A percentile compares a stretch with the other conserved stretches of the same genome.
phyloP scores from a whole-genome alignment of 2,329 filamentous ascomycete genomes.

The Sphaerostilbella broomeana region DNA sequence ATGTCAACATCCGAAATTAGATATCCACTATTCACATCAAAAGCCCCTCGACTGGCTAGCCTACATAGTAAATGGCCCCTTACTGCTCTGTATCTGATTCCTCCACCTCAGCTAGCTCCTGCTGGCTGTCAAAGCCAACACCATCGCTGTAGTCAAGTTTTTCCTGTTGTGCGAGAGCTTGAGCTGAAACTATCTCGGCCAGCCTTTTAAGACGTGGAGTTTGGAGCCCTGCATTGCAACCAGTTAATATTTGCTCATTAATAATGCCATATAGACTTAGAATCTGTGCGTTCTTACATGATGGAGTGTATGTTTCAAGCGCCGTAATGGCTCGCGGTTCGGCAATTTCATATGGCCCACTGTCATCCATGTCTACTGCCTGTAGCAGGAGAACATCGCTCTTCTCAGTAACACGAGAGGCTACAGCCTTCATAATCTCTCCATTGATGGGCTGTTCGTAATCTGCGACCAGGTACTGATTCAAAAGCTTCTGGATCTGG shows the following conservation, averaged over 20 bases:
- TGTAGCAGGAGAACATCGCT: conserved; percentile 89
- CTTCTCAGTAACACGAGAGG: conserved; percentile 95
- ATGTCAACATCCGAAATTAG: conserved; percentile 19
- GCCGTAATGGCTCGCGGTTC: conserved; percentile 94
- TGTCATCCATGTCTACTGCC: conserved; percentile 98
- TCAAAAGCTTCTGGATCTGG: conserved; percentile 97
- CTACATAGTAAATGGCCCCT: too few species aligned
- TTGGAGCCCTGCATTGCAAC: conserved; percentile 70
- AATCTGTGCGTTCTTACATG: conserved; percentile 56
- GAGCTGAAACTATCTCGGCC: conserved; percentile 95
- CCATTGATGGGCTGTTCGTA: conserved; percentile 99
- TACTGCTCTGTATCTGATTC: conserved; percentile 31
- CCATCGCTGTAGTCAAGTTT: conserved; percentile 57
- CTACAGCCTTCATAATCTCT: conserved; percentile 99
- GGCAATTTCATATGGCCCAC: conserved; percentile 95
- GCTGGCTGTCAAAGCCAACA: conserved; percentile 42
- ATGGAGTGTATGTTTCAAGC: conserved; percentile 95
- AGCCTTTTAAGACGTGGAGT: conserved; percentile 89
- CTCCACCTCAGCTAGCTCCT: conserved; percentile 45
- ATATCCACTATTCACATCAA: conserved; percentile 22
- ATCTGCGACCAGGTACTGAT: conserved; percentile 96
- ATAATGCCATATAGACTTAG: neutral
- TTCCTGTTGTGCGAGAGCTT: conserved; percentile 93
- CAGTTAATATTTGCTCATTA: conserved; percentile 21
- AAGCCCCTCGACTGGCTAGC: conserved; percentile 16